Evolutionary conservation across 495 filamentous ascomycete genomes (phyloP).

Genomic region (Aspergillus sclerotioniger): DNA sequence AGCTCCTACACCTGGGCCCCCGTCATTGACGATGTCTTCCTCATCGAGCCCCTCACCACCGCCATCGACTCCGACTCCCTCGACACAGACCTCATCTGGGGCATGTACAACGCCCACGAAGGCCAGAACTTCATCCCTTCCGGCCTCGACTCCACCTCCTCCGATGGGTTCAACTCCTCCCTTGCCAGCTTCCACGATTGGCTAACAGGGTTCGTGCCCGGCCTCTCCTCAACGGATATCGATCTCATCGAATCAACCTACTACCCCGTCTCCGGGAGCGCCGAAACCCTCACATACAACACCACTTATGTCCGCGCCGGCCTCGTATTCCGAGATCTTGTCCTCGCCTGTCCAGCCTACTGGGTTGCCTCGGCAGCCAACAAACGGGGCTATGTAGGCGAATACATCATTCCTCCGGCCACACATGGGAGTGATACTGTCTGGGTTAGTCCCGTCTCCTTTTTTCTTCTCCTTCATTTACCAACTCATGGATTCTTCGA

Average conservation of each 20-base stretch:
- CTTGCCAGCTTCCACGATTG: slow-evolving; percentile 45
- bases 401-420: slow-evolving; percentile 59
- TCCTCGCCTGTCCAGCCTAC: slow-evolving; percentile 59
- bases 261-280: slow-evolving; percentile 45
- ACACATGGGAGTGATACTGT: slow-evolving; percentile 58
- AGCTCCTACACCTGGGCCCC: slow-evolving; percentile 58
- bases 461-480: slow-evolving; percentile 12
- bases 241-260: slow-evolving; percentile 32
- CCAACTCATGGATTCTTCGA: too few relatives aligned
- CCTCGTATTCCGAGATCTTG: slow-evolving; percentile 55
- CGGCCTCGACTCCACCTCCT: slow-evolving; percentile 35
- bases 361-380: slow-evolving; percentile 51
- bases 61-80: slow-evolving; percentile 38
- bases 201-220: slow-evolving; percentile 53
- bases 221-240: slow-evolving; percentile 38
- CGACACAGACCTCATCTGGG: slow-evolving; percentile 46
- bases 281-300: slow-evolving; percentile 49
- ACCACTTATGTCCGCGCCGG: slow-evolving; percentile 48
- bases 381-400: slow-evolving; percentile 49
- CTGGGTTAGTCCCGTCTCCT: slow-evolving; percentile 39
- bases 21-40: slow-evolving; percentile 56
- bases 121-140: slow-evolving; percentile 58
- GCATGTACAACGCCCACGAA: slow-evolving; percentile 60
- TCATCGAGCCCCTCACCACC: slow-evolving; percentile 43
- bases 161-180: slow-evolving; percentile 46